phyloP scores from a whole-genome alignment of 768 basidiomycete genomes.

The Myochromella boudieri region DNA sequence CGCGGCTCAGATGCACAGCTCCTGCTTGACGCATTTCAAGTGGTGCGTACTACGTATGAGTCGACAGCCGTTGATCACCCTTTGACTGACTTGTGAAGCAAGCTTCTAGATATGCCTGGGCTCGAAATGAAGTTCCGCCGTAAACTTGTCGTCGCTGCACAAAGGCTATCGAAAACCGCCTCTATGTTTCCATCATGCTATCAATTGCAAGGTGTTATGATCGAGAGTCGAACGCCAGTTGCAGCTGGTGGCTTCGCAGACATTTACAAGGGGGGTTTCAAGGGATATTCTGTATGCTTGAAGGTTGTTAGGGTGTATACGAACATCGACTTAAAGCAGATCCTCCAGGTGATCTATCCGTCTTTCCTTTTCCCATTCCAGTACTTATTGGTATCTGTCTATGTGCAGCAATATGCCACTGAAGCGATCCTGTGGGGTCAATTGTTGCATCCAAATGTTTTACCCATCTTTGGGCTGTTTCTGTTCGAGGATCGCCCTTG shows the following conservation, averaged over 20 bases:
- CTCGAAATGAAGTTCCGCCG: slow-evolving; percentile 5
- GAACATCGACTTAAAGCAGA: neutral
- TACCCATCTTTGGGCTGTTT: slow-evolving; percentile 33
- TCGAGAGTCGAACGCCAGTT: neutral
- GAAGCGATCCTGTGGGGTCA: slow-evolving; percentile 15
- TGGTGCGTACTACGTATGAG: neutral
- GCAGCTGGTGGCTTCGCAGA: slow-evolving; percentile 3
- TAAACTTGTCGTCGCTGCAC: slow-evolving; percentile 15
- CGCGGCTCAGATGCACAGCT: neutral
- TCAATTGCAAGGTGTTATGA: neutral
- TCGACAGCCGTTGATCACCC: too few species aligned
- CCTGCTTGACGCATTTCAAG: neutral
- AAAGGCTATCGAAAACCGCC: slow-evolving; percentile 7
- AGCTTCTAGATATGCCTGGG: slow-evolving; percentile 11
- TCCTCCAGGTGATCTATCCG: slow-evolving; percentile 1
- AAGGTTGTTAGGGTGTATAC: neutral
- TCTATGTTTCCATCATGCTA: slow-evolving; percentile 10
- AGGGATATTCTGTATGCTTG: neutral
- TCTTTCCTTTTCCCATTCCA: neutral
- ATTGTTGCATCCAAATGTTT: slow-evolving; percentile 18
- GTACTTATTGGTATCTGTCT: neutral
- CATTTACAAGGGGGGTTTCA: slow-evolving; percentile 3
- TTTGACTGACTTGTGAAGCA: neutral
- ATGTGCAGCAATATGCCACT: slow-evolving; percentile 6
- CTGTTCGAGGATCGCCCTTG: slow-evolving; percentile 24